Conservation (phyloP, 257 asterid species). For the Paraleonurus japonicus region DNA sequence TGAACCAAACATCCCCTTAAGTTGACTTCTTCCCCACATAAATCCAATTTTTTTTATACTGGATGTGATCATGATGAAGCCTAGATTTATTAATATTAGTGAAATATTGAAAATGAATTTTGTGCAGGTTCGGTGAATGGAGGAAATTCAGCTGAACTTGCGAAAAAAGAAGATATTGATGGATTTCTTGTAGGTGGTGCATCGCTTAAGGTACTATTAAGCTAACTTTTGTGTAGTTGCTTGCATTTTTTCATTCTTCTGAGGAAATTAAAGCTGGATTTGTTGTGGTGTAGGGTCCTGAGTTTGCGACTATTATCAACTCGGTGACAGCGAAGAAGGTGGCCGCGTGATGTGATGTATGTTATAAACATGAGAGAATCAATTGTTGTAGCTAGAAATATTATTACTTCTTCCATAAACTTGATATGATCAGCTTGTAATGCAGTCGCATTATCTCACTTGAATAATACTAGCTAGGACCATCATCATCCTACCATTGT, state of each 20-base stretch:
- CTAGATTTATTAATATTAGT: slow-evolving; percentile 5
- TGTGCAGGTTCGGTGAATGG: slow-evolving; percentile 90
- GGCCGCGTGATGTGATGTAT: slow-evolving; percentile 52
- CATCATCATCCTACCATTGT: slow-evolving; percentile 17
- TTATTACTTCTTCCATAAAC: slow-evolving; percentile 12
- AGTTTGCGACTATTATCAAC: slow-evolving; percentile 84
- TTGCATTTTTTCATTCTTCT: background rate
- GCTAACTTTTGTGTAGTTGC: background rate
- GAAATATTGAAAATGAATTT: background rate
- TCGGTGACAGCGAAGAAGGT: slow-evolving; percentile 94
- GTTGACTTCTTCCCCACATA: background rate
- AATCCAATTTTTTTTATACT: background rate
- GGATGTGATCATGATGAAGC: background rate
- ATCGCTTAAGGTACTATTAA: slow-evolving; percentile 71
- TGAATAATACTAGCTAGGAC: slow-evolving; percentile 21
- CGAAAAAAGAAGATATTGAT: slow-evolving; percentile 74
- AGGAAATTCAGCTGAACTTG: slow-evolving; percentile 86
- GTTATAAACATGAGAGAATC: slow-evolving; percentile 24
- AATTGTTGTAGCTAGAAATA: slow-evolving; percentile 11
- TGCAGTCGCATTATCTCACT: slow-evolving; percentile 8
- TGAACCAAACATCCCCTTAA: too few relatives aligned
- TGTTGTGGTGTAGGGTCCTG: slow-evolving; percentile 65
- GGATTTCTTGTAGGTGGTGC: slow-evolving; percentile 93
- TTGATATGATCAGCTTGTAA: slow-evolving; percentile 23
- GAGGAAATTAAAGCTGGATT: background rate